phyloP scores from a whole-genome alignment of 2,329 filamentous ascomycete species.

The Ophiostoma piceae region DNA sequence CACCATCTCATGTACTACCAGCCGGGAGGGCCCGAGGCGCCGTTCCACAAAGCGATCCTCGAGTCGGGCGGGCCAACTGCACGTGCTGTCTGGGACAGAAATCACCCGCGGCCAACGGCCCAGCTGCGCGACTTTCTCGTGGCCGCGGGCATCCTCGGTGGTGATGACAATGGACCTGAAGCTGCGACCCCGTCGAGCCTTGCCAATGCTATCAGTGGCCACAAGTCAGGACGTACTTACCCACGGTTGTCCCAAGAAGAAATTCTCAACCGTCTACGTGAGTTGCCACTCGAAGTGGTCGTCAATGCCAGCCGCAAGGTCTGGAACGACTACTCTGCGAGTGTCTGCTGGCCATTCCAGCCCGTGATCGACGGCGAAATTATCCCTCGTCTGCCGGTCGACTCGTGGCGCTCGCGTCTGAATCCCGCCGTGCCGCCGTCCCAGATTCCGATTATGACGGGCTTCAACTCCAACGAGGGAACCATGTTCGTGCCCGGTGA shows the following conservation, averaged over 20 bases:
- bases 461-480: constrained; percentile 67
- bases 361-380: constrained; percentile 59
- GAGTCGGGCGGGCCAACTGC: constrained; percentile 55
- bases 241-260: neutral
- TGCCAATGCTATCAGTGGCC: neutral
- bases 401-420: constrained; percentile 44
- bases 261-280: constrained; percentile 49
- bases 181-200: constrained; percentile 24
- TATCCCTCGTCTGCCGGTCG: constrained; percentile 53
- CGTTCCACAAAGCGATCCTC: constrained; percentile 49
- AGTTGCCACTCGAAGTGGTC: constrained; percentile 38
- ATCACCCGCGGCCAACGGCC: constrained; percentile 52
- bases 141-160: constrained; percentile 38
- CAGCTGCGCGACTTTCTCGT: constrained; percentile 53
- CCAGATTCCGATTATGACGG: constrained; percentile 57
- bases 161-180: neutral
- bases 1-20: constrained; percentile 55
- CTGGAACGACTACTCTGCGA: constrained; percentile 41
- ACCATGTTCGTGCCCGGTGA: constrained; percentile 53
- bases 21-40: constrained; percentile 4
- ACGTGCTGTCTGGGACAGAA: constrained; percentile 47
- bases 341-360: constrained; percentile 60
- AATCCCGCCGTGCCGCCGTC: neutral
- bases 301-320: constrained; percentile 41
- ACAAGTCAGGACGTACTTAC: too few relatives aligned